Evolutionary conservation across 75 land plant species (phyloP).

Genomic region (Gnetum montanum): DNA sequence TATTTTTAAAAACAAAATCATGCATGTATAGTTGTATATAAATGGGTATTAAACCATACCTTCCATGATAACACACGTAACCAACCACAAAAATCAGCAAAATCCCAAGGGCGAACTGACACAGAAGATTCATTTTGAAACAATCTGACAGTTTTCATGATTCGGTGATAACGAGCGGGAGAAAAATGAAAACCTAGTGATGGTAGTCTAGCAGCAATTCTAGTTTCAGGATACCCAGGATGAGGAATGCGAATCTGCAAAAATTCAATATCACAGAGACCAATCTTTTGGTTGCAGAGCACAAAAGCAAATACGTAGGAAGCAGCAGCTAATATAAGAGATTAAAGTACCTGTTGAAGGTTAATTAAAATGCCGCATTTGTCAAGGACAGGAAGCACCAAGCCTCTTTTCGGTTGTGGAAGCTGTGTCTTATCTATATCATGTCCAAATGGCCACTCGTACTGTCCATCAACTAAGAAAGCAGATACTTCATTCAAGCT

Average conservation of each 20-base stretch:
- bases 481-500: constrained; percentile 86
- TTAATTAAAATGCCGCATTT: constrained; percentile 75
- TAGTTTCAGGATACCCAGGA: constrained; percentile 74
- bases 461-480: constrained; percentile 89
- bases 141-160: constrained; percentile 70
- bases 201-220: constrained; percentile 74
- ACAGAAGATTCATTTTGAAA: constrained; percentile 38
- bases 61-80: constrained; percentile 74
- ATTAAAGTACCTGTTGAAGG: constrained; percentile 82
- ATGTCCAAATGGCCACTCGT: no score
- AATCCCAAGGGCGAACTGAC: constrained; percentile 55
- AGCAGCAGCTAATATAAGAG: no score
- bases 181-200: constrained; percentile 90
- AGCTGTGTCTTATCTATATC: no score
- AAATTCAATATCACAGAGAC: no score
- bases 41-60: constrained; percentile 56
- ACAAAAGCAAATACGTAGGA: background rate
- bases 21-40: no score
- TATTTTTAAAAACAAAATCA: no score
- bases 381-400: constrained; percentile 71
- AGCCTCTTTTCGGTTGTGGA: constrained; percentile 1
- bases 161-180: constrained; percentile 95
- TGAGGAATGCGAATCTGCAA: constrained; percentile 67
- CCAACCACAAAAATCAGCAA: constrained; percentile 93
- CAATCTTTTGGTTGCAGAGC: background rate